Conservation (phyloP, 2,329 filamentous ascomycete genomes). For the Dichotomopilus funicola region DNA sequence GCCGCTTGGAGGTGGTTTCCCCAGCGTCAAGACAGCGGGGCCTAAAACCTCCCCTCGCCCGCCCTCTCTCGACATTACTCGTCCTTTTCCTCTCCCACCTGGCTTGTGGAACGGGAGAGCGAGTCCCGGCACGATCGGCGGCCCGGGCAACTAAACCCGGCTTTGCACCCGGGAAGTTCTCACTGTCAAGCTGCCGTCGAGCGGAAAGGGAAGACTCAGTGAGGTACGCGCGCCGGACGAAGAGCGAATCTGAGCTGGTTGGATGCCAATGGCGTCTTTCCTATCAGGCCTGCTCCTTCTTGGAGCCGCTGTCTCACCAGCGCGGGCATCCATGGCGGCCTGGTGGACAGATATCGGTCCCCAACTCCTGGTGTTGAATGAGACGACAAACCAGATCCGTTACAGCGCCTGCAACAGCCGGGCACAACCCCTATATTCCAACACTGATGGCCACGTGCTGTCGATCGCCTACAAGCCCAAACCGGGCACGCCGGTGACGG, state of each 20-base stretch:
- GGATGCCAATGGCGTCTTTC: slow-evolving; percentile 11
- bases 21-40: background rate
- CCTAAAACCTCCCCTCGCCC: background rate
- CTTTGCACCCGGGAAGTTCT: background rate
- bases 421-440: slow-evolving; percentile 30
- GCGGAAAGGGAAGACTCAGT: background rate
- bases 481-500: slow-evolving; percentile 30
- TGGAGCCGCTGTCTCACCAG: slow-evolving; percentile 15
- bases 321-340: slow-evolving; percentile 27
- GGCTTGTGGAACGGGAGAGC: background rate
- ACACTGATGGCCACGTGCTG: slow-evolving; percentile 28
- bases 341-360: slow-evolving; percentile 32
- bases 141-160: background rate
- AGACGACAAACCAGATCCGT: slow-evolving; percentile 29
- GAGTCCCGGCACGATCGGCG: background rate
- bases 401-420: slow-evolving; percentile 33
- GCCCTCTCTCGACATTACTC: too few species aligned
- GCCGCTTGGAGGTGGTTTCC: background rate
- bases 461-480: slow-evolving; percentile 26
- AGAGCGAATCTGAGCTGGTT: background rate
- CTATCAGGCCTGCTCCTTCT: slow-evolving; percentile 17
- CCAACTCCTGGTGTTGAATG: slow-evolving; percentile 33
- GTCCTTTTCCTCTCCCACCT: background rate
- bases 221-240: background rate
- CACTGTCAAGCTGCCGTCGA: background rate